phyloP scores from a whole-genome alignment of 1,139 yeast genomes.

The Yamadazyma diospyri region DNA sequence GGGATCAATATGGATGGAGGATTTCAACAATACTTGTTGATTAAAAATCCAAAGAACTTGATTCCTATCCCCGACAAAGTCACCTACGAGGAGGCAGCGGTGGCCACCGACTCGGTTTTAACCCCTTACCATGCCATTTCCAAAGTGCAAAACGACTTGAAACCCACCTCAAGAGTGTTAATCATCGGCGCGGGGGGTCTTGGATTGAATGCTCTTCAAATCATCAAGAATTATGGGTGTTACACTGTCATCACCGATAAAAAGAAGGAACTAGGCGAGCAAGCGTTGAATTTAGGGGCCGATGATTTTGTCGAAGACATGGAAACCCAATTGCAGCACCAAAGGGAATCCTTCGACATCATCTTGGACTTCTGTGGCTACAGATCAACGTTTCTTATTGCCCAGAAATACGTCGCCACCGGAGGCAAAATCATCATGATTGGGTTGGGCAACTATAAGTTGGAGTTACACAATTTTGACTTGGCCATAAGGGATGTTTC shows the following conservation, averaged over 20 bases:
- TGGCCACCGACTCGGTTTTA: conserved; percentile 47
- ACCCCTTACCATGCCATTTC: conserved; percentile 51
- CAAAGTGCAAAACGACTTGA: conserved; percentile 29
- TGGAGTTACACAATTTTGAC: conserved; percentile 30
- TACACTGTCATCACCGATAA: conserved; percentile 39
- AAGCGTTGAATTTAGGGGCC: conserved; percentile 41
- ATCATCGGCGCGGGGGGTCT: conserved; percentile 51
- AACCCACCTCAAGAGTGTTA: conserved; percentile 38
- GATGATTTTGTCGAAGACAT: conserved; percentile 38
- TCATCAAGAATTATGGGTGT: conserved; percentile 39
- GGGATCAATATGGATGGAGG: conserved; percentile 51
- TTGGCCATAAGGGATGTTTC: conserved; percentile 42
- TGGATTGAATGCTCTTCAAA: conserved; percentile 49
- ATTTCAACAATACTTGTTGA: conserved; percentile 43
- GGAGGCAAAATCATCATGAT: conserved; percentile 43
- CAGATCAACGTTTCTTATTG: conserved; percentile 32
- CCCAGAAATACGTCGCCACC: conserved; percentile 31
- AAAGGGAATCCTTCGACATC: conserved; percentile 33
- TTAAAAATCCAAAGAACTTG: conserved; percentile 32
- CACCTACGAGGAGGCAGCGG: conserved; percentile 45
- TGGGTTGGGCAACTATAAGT: conserved; percentile 39
- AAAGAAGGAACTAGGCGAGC: conserved; percentile 25
- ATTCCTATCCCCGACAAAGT: conserved; percentile 48
- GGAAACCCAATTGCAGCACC: conserved; percentile 20
- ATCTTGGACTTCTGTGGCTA: conserved; percentile 47